Evolutionary conservation across 805 yeast genomes (phyloP).

Genomic region (Lipomyces kockii): DNA sequence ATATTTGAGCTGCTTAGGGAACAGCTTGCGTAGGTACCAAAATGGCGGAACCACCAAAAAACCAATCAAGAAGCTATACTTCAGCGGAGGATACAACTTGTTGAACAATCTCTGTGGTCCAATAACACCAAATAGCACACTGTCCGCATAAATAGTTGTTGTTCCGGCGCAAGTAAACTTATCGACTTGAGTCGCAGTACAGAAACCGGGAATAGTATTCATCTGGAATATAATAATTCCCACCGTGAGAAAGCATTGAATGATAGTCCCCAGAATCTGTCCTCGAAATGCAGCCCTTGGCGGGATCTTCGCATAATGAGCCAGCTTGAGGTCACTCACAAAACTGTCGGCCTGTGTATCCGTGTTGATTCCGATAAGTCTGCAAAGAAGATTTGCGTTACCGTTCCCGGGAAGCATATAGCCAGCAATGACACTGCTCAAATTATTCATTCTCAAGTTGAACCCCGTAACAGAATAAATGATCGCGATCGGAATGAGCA

Average conservation of each 20-base stretch:
- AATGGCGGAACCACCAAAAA: conserved; percentile 38
- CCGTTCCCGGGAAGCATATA: conserved; percentile 61
- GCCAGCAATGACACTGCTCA: conserved; percentile 54
- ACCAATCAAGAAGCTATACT: conserved; percentile 69
- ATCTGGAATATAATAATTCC: conserved; percentile 54
- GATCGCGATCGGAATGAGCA: conserved; percentile 65
- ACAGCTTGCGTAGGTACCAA: conserved; percentile 32
- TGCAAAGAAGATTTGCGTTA: conserved; percentile 58
- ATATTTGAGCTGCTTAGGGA: conserved; percentile 19
- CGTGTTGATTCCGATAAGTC: conserved; percentile 40
- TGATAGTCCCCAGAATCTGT: conserved; percentile 56
- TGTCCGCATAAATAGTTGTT: conserved; percentile 56
- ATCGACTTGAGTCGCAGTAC: conserved; percentile 31
- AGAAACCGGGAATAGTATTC: conserved; percentile 31
- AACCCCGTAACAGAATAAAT: conserved; percentile 66
- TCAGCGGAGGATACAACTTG: conserved; percentile 62
- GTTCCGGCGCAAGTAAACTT: conserved; percentile 45
- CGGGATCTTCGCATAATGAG: conserved; percentile 58
- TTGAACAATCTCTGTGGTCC: conserved; percentile 66
- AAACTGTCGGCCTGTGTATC: conserved; percentile 52
- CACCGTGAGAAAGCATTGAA: conserved; percentile 60
- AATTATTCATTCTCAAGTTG: conserved; percentile 62
- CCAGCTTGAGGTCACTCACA: conserved; percentile 51
- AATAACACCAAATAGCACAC: conserved; percentile 66
- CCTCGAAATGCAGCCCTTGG: conserved; percentile 57